Evolutionary conservation across 2,329 filamentous ascomycete genomes (phyloP).

Genomic region (Aureobasidium sp.): DNA sequence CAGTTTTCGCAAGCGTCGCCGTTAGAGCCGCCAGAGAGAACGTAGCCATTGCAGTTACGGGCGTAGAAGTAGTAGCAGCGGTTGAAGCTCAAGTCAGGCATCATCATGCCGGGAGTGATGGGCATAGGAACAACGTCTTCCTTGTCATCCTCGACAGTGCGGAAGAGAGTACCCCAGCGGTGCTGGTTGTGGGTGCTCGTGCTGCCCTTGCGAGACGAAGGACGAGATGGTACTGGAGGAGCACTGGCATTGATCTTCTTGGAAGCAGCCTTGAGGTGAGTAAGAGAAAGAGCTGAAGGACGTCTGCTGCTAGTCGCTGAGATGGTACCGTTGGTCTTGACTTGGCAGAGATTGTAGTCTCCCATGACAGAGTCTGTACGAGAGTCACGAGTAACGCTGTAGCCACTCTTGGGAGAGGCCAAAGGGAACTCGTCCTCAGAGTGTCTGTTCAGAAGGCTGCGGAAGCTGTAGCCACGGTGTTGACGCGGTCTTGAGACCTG

Average conservation of each 20-base stretch:
- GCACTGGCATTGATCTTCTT: conserved; percentile 22
- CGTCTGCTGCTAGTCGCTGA: conserved; percentile 24
- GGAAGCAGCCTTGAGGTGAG: conserved; percentile 22
- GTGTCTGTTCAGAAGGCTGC: conserved; percentile 24
- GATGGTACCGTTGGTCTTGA: conserved; percentile 21
- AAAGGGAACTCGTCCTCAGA: conserved; percentile 20
- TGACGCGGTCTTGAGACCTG: conserved; percentile 23
- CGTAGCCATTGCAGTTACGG: conserved; percentile 39
- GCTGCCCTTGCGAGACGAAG: conserved; percentile 24
- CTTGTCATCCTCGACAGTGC: conserved; percentile 23
- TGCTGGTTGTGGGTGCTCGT: conserved; percentile 20
- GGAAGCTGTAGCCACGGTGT: conserved; percentile 26
- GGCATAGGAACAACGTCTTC: conserved; percentile 26
- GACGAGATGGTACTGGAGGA: conserved; percentile 19
- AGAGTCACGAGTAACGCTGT: conserved; percentile 20
- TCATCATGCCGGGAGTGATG: conserved; percentile 22
- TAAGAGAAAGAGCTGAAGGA: conserved; percentile 23
- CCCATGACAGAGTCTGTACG: conserved; percentile 25
- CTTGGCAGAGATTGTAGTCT: conserved; percentile 20
- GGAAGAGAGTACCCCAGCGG: conserved; percentile 25
- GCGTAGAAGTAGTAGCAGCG: conserved; percentile 41
- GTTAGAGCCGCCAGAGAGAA: conserved; percentile 33
- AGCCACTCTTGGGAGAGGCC: conserved; percentile 16
- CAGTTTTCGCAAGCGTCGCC: conserved; percentile 39
- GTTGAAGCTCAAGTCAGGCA: conserved; percentile 35